These are phyloP conservation scores for Candida tetrigidarum DNA, from an alignment of 1,139 yeast species.

Conservation along the genomic window DNA sequence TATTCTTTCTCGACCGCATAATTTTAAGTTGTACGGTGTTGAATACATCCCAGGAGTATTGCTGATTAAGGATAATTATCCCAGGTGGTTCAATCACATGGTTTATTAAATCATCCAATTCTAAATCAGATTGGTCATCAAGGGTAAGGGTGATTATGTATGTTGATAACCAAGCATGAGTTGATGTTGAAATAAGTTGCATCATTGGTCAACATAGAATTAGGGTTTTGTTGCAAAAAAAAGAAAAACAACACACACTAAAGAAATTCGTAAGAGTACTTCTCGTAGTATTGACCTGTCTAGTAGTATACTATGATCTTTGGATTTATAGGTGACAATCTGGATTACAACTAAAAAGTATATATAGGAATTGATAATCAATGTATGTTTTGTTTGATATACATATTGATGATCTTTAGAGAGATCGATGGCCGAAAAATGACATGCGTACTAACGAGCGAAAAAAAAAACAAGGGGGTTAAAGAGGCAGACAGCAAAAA, in stretches of 20 bases:
- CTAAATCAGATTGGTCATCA: not conserved
- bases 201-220: conserved; percentile 9
- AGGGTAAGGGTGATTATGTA: conserved; percentile 8
- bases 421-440: too few relatives aligned
- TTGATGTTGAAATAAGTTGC: conserved; percentile 7
- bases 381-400: too few relatives aligned
- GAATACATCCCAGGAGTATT: conserved; percentile 10
- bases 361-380: too few relatives aligned
- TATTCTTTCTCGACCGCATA: conserved; percentile 6
- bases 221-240: conserved; percentile 7
- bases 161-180: conserved; percentile 12
- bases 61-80: conserved; percentile 2
- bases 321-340: too few relatives aligned
- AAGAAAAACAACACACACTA: not conserved
- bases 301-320: too few relatives aligned
- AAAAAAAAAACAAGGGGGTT: too few relatives aligned
- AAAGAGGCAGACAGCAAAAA: too few relatives aligned
- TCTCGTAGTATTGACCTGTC: too few relatives aligned
- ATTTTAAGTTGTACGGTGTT: conserved; percentile 13
- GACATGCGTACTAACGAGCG: too few relatives aligned
- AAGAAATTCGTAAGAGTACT: too few relatives aligned
- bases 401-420: too few relatives aligned
- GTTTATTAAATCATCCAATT: not conserved
- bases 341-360: too few relatives aligned
- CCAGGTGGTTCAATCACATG: not conserved